Conservation (phyloP, 1,139 yeast species). For the Blastobotrys arbuscula region DNA sequence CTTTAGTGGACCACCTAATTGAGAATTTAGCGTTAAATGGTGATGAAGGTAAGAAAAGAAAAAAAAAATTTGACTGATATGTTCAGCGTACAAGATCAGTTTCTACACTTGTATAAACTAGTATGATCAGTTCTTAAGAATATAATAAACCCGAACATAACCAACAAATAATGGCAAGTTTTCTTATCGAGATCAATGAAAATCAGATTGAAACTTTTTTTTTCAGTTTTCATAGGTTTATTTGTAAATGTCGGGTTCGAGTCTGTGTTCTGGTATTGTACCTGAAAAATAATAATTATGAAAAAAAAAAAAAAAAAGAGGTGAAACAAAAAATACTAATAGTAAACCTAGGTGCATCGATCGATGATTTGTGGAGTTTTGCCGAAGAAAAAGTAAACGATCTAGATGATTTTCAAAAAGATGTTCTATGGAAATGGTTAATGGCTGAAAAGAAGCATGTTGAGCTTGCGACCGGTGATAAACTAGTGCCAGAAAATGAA, state of each 20-base stretch:
- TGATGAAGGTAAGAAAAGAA: conserved; percentile 27
- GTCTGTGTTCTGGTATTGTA: conserved; percentile 3
- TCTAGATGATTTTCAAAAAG: conserved; percentile 27
- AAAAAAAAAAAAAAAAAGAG: neutral
- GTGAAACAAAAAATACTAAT: neutral
- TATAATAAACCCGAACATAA: too few relatives aligned
- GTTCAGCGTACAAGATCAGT: too few relatives aligned
- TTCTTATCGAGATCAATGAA: too few relatives aligned
- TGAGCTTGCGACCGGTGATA: conserved; percentile 20
- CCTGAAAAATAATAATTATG: neutral
- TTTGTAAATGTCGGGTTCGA: conserved; percentile 6
- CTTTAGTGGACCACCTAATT: conserved; percentile 28
- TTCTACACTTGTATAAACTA: too few relatives aligned
- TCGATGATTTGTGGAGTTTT: conserved; percentile 29
- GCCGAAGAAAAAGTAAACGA: conserved; percentile 19
- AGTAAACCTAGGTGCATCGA: conserved; percentile 28
- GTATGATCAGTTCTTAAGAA: too few relatives aligned
- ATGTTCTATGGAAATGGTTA: conserved; percentile 31
- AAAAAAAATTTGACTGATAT: conserved; percentile 2
- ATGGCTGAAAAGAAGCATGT: conserved; percentile 23
- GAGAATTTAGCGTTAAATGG: conserved; percentile 34
- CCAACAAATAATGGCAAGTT: too few relatives aligned
- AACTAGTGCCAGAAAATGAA: conserved; percentile 16
- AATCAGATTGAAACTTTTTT: too few relatives aligned
- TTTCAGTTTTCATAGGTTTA: too few relatives aligned